Evolutionary conservation across 169 alveolate genomes (phyloP).

Genomic region (Plasmodium knowlesi): DNA sequence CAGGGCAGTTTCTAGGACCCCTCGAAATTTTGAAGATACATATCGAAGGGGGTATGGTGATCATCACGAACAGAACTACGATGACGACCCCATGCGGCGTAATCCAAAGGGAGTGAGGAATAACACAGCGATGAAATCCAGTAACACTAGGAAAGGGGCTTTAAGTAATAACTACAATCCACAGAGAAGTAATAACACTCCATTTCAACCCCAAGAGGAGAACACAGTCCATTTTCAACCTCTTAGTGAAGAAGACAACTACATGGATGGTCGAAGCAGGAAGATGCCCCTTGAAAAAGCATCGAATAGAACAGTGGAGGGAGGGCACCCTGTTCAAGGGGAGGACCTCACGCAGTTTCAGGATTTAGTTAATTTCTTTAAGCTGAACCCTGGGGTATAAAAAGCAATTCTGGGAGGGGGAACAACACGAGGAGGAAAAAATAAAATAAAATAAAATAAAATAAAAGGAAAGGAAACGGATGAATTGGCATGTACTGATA

Average conservation of each 20-base stretch:
- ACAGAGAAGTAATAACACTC: background rate
- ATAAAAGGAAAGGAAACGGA: no score
- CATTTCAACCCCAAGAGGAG: background rate
- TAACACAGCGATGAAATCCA: background rate
- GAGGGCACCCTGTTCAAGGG: background rate
- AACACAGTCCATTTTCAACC: background rate
- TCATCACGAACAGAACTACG: background rate
- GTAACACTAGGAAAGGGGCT: background rate
- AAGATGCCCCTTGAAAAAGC: background rate
- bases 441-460: no score
- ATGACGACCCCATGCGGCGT: background rate
- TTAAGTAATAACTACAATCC: background rate
- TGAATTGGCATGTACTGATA: background rate
- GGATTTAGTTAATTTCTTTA: constrained; percentile 42
- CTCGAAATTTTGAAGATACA: background rate
- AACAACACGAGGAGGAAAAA: background rate
- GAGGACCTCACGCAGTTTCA: constrained; percentile 53
- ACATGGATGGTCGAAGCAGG: background rate
- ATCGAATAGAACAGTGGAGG: background rate
- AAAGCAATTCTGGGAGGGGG: background rate
- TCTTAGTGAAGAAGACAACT: background rate
- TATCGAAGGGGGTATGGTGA: background rate
- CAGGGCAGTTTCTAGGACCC: background rate
- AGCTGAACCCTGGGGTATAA: constrained; percentile 22
- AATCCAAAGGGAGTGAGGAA: background rate